Evolutionary conservation across 2,329 filamentous ascomycete species (phyloP).

Genomic region (Talaromyces atroroseus): DNA sequence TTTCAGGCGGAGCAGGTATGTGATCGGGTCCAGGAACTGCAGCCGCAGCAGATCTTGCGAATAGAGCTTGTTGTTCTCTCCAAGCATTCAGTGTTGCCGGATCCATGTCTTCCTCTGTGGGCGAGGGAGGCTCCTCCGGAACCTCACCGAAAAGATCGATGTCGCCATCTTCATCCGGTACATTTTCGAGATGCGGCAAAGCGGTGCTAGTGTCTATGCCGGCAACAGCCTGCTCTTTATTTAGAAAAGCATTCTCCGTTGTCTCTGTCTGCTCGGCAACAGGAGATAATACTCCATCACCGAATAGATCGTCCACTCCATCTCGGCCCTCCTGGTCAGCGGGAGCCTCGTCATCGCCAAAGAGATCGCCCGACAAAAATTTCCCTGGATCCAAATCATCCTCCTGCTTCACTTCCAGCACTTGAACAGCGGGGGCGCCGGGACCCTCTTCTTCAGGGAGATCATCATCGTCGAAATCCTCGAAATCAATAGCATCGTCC

Average conservation of each 20-base stretch:
- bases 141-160: constrained; percentile 19
- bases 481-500: constrained; percentile 84
- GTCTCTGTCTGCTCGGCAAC: constrained; percentile 25
- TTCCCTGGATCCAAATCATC: constrained; percentile 38
- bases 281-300: constrained; percentile 37
- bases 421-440: not conserved
- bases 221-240: constrained; percentile 16
- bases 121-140: constrained; percentile 24
- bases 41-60: constrained; percentile 40
- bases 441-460: constrained; percentile 63
- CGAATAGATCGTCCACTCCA: constrained; percentile 46
- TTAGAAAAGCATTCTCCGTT: constrained; percentile 26
- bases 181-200: constrained; percentile 2
- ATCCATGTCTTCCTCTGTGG: constrained; percentile 37
- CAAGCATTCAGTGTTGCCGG: constrained; percentile 37
- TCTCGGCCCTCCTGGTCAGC: constrained; percentile 26
- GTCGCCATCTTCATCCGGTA: constrained; percentile 19
- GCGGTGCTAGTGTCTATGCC: constrained; percentile 13
- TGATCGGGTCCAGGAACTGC: constrained; percentile 41
- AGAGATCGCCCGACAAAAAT: constrained; percentile 18
- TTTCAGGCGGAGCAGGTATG: constrained; percentile 63
- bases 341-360: constrained; percentile 20
- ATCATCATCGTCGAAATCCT: constrained; percentile 88
- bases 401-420: constrained; percentile 35
- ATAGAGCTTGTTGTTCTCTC: constrained; percentile 43